Conservation (phyloP, 768 basidiomycete species). For the Pisolithus marmoratus region DNA sequence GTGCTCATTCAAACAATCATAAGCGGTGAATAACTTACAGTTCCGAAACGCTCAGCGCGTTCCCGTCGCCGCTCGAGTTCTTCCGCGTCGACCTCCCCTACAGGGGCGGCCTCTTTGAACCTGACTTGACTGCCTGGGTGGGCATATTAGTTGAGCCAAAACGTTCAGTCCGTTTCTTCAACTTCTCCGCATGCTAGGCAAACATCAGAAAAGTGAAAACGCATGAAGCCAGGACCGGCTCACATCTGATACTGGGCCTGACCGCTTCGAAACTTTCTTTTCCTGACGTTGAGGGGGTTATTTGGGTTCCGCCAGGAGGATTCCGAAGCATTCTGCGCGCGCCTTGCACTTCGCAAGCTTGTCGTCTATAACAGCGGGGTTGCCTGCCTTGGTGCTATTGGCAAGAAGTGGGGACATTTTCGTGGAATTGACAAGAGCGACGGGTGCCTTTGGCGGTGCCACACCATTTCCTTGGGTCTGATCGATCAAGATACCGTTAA, state of each 20-base stretch:
- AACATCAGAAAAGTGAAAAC: not conserved
- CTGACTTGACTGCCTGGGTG: slow-evolving; percentile 24
- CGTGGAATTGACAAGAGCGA: too few relatives aligned
- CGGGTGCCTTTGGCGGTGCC: too few relatives aligned
- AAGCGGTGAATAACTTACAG: not conserved
- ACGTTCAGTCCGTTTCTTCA: slow-evolving; percentile 48
- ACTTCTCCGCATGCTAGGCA: slow-evolving; percentile 42
- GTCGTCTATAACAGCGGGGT: slow-evolving; percentile 27
- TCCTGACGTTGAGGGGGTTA: slow-evolving; percentile 21
- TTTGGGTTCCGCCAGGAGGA: slow-evolving; percentile 48
- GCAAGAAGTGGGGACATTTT: not conserved
- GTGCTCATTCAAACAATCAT: too few relatives aligned
- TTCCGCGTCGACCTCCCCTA: slow-evolving; percentile 46
- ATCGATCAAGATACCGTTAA: not conserved
- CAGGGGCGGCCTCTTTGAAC: slow-evolving; percentile 31
- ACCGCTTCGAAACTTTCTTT: slow-evolving; percentile 6
- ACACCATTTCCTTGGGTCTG: too few relatives aligned
- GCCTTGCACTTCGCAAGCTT: slow-evolving; percentile 54
- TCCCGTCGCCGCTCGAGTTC: slow-evolving; percentile 54
- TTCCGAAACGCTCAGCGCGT: slow-evolving; percentile 61
- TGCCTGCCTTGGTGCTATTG: not conserved
- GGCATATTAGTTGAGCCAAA: slow-evolving; percentile 36
- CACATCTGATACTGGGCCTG: not conserved
- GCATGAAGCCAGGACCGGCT: not conserved
- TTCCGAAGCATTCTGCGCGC: slow-evolving; percentile 70